Evolutionary conservation across 169 alveolate species (phyloP), one percentile per base, ranked within the genome.

Genomic region (Plasmodium fragile): DNA sequence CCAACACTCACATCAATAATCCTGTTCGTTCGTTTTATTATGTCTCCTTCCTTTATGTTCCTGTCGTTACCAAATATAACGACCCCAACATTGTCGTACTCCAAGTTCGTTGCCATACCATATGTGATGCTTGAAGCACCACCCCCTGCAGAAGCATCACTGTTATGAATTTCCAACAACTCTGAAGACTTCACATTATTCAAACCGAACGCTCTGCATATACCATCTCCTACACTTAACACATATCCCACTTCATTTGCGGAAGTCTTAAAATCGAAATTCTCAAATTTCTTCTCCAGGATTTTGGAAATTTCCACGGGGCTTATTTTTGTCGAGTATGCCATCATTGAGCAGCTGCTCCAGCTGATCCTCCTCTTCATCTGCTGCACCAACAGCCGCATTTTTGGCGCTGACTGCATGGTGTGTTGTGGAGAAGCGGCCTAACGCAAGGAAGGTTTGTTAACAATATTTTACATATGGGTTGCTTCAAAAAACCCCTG

Each of bases 81-180:
- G 39, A 98, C 99, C 93, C 99, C 99, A 25, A 98, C 99, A 95
- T 99, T 98, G 95, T 99, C 99, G 25, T 99, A 95, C 92, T 98
- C 99, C 95, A 99, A 95, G 97, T 98, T 99, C 39, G 99, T 97
- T 59, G 99, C 99, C 99, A 99, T 98, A 55, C 99, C 99, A 92
- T 98, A 97, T 77, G 98, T 96, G n/a, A 95, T 81, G 41, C 71
- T 81, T 22, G 92, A 79, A 55, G 55, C 59, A 22, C 82, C 93
- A 10, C 28, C 95, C 75, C 75, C 75, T 18, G 75, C 36, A 6
- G 75, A 65, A 0, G 96, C 96, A 3, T 85, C 95, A 18, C 97
- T 96, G 73, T 95, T 92, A 82, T 97, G 95, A 96, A 99, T 98
- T 96, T 98, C 99, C 10, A 99, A 99, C 97, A 99, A 96, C 92